These are phyloP conservation scores for Dactylorhiza incarnata DNA, from an alignment of 106 monocot species.

Conservation along the genomic window DNA sequence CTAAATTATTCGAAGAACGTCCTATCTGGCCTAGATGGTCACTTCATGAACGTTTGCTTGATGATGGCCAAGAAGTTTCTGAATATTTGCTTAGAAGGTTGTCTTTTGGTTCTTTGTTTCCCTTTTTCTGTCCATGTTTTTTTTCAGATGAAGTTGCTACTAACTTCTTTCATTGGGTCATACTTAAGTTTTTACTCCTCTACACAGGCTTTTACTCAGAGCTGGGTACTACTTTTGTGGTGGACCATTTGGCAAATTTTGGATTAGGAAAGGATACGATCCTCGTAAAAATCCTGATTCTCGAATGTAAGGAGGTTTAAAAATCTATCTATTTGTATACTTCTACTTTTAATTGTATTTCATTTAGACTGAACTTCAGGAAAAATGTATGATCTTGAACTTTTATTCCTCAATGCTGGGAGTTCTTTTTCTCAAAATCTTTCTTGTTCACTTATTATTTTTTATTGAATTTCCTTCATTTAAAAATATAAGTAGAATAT, in stretches of 20 bases:
- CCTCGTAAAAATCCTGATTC: slow-evolving; percentile 86
- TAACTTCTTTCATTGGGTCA: not conserved
- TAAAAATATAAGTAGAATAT: not conserved
- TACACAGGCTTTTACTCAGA: slow-evolving; percentile 64
- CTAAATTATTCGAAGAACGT: slow-evolving; percentile 71
- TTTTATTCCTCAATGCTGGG: not conserved
- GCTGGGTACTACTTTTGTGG: slow-evolving; percentile 85
- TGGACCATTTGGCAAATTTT: slow-evolving; percentile 90
- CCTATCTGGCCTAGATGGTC: slow-evolving; percentile 91
- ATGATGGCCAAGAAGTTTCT: slow-evolving; percentile 57
- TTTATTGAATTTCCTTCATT: not conserved
- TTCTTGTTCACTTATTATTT: not conserved
- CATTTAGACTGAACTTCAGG: not conserved
- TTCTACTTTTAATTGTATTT: not conserved
- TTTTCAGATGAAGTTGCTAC: not conserved
- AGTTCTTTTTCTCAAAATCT: not conserved
- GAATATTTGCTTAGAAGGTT: slow-evolving; percentile 63
- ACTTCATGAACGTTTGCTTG: slow-evolving; percentile 50
- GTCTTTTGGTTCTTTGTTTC: not conserved
- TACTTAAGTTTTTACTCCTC: not conserved
- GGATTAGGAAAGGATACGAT: slow-evolving; percentile 95
- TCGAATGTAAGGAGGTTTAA: slow-evolving; percentile 44
- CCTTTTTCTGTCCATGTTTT: not conserved
- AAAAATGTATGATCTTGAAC: not conserved
- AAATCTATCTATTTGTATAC: not conserved